Base-by-base conservation (phyloP, 2,329 filamentous ascomycete genomes). In the Xylariaceae sp. region DNA sequence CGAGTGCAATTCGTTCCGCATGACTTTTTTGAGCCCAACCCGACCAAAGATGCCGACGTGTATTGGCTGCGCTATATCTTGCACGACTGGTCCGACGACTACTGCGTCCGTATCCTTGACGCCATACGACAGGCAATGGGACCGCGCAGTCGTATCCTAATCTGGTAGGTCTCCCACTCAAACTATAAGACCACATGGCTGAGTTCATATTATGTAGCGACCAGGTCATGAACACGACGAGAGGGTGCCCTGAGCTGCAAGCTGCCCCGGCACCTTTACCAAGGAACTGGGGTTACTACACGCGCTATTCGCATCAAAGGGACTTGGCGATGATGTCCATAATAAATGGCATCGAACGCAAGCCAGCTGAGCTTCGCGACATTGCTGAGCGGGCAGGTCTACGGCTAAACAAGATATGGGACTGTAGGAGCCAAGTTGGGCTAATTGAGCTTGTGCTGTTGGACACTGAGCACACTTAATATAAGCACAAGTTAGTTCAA, bases 1-100 rank as follows among this genome's bases (percentile, higher is more conserved):
- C 56, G 60, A 19, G 36, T 72, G 23, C 43, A 64, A 7, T 65
- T 72, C 6, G 40, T 61, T 3, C 50, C 59, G 1, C 71, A 75
- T 51, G 64, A 74, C 58, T 74, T 75, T 40, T 74, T 74, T 52
- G 52, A 69, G 5, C 44, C 56, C 0, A 73, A 75, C 21, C 73
- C 73, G 1, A 43, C 67, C 4, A 57, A 63, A 67, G 29, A 53
- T 9, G 59, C 55, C 8, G 56, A 59, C 23, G 47, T 61, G 6
- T 61, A 61, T 7, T 58, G 55, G 55, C 51, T 61, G 2, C 58
- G 58, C 2, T 53, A 53, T 5, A 59, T 59, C 40, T 11, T 59
- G n/a, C 73, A 75, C 29, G 71, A 75, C 56, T 75, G 72, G 73
- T 70, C 72, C 0, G 71, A 74, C n/a, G 65, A 69, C 0, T 71